Evolutionary conservation across 2,329 filamentous ascomycete species (phyloP), one percentile per base, ranked within the genome.

Genomic region (Aureobasidium sp.): DNA sequence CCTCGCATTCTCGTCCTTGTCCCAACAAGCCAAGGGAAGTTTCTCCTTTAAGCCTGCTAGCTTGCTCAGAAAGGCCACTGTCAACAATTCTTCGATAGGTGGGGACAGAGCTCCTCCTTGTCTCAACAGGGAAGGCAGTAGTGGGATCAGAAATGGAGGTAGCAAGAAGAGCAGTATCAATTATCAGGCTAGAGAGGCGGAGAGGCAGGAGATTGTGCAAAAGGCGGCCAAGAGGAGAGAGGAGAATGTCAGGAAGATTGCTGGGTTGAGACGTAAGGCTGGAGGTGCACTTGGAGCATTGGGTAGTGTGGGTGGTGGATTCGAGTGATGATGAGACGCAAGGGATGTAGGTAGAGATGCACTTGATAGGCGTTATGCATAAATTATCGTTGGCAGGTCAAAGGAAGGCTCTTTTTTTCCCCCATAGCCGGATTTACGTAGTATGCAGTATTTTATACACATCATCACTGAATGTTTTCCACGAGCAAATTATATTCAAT

Each of bases 51-150:
- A 84, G 67, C 83, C 89, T 1, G 89, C 90, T 0, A 81, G 83
- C 0, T 79, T 94, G 22, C 80, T 94, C 19, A 83, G 89, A 29
- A 82, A 88, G 33, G 88, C 89, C 5, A 93, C 89, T 0, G 87
- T 86, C 33, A 76, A 73, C 62, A 67, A 44, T 24, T n/a, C 22
- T 4, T 48, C 40, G 11, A 40, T 65, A 5, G 48, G 42, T 17
- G 56, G 17, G 19, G 42, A 14, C 39, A 64, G 57, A 44, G 33
- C 49, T 17, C 60, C 62, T n/a, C 60, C 60, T 5, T 14, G 50
- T 15, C 45, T 64, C 58, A 67, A 31, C 52, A 69, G 58, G 64
- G 68, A 53, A 54, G 66, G 31, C 64, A 70, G 65, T 52, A 61
- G 56, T 66, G 71, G 63, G 3, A 71, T 79, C 14, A 73, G 77